Evolutionary conservation across 1,139 yeast species (phyloP).

Genomic region (Saccharomycopsis phalli): DNA sequence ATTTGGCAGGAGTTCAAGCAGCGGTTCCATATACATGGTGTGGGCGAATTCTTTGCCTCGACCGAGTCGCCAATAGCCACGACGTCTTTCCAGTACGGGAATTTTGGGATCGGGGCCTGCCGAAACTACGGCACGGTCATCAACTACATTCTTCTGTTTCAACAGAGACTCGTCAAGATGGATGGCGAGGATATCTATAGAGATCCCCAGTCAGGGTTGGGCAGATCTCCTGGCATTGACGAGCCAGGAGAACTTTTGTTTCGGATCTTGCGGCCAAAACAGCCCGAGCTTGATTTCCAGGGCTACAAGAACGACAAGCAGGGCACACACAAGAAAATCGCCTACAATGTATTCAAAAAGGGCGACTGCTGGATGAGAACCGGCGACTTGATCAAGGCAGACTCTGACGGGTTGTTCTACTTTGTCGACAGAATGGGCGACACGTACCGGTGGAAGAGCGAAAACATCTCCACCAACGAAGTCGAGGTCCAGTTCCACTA

Average conservation of each 20-base stretch:
- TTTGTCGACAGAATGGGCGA: slow-evolving; percentile 94
- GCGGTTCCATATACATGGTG: slow-evolving; percentile 62
- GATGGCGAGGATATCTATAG: slow-evolving; percentile 68
- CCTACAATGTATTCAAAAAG: slow-evolving; percentile 61
- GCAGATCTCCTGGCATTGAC: slow-evolving; percentile 38
- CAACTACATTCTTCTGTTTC: slow-evolving; percentile 43
- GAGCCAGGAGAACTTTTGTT: slow-evolving; percentile 88
- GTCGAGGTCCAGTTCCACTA: slow-evolving; percentile 65
- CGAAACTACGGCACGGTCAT: slow-evolving; percentile 70
- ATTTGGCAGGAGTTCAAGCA: slow-evolving; percentile 77
- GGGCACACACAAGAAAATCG: slow-evolving; percentile 71
- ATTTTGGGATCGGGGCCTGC: slow-evolving; percentile 82
- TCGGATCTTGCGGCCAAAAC: slow-evolving; percentile 57
- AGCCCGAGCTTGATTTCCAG: slow-evolving; percentile 68
- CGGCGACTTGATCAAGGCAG: slow-evolving; percentile 74
- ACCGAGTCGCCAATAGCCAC: slow-evolving; percentile 91
- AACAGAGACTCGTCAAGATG: slow-evolving; percentile 60
- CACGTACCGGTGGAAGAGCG: slow-evolving; percentile 95
- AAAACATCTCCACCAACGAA: slow-evolving; percentile 89
- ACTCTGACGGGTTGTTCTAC: slow-evolving; percentile 61
- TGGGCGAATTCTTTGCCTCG: slow-evolving; percentile 92
- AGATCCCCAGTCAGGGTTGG: slow-evolving; percentile 61
- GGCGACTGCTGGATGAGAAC: slow-evolving; percentile 92
- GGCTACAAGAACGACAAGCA: slow-evolving; percentile 78
- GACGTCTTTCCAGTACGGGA: slow-evolving; percentile 73